Base-by-base conservation (phyloP, 352 stramenopile species). In the Saprolegnia parasitica region DNA sequence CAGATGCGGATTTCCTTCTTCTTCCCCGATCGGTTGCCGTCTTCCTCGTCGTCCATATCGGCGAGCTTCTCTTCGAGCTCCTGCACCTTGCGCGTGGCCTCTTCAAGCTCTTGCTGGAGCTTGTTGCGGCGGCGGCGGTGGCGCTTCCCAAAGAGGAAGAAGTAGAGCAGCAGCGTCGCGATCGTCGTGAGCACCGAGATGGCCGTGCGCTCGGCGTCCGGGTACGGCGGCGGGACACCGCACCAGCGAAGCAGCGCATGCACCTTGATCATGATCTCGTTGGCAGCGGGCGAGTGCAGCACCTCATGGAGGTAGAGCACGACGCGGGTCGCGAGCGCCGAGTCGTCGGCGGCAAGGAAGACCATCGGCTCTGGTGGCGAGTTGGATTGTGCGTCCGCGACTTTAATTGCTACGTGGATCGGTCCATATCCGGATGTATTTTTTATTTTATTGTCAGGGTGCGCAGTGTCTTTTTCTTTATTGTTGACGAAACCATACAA, bases 1-100 rank as follows among this genome's bases (percentile, higher is more conserved):
- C 97, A 99, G 71, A 99, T 98, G 63, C 94, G 90, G 75, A 98
- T 93, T 77, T 98, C 81, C 63, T 96, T 81, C 73, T 90, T 91
- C 23, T 87, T 77, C 67, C 82, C 76, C 9, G 39, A 13, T 2
- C 56, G 35, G 13, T 74, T 66, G 10, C 72, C 73, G 46, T 91
- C 81, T 35, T 88, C 81, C 55, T 96, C 87, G n/a, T 87, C 68
- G 46, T 95, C 87, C 76, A 95, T 92, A 74, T 87, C 77, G 11
- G 84, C 78, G 68, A 95, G 80, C 72, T 90, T 90, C 45, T 93
- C 84, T 70, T 95, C 83, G 57, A 95, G 78, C 66, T 91, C 78
- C 66, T 93, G 85, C 39, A 95, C 87, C 68, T 93, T 93, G 47
- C 74, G 72, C 62, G 88, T 90, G 10, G 87, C 87, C n/a, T 71